Conservation (phyloP, 306 rosid genomes). For the Rosa multiflora region DNA sequence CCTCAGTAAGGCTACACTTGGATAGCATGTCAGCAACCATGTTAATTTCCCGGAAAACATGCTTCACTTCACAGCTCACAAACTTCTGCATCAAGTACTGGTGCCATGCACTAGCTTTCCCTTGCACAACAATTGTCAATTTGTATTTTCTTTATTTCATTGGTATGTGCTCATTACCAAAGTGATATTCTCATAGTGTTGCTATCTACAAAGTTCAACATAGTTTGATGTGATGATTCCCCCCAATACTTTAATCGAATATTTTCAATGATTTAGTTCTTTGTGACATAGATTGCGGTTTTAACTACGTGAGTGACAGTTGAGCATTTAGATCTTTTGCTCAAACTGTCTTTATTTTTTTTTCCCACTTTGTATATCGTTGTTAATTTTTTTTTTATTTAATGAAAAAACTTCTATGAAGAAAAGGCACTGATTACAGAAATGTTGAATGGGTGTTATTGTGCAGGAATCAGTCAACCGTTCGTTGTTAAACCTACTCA, state of each 20-base stretch:
- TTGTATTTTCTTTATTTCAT: not conserved
- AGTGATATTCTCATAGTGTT: not conserved
- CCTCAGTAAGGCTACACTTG: no score
- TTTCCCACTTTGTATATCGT: not conserved
- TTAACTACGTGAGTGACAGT: not conserved
- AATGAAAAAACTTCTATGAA: not conserved
- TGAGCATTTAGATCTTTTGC: not conserved
- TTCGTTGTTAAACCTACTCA: slow-evolving; percentile 71
- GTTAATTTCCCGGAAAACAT: no score
- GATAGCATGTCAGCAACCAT: no score
- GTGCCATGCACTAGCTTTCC: not conserved
- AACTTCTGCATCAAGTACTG: no score
- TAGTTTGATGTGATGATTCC: not conserved
- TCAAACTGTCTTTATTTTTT: not conserved
- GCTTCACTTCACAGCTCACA: no score
- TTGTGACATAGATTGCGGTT: not conserved
- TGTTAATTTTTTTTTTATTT: not conserved
- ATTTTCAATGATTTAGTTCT: not conserved
- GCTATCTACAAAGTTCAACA: not conserved
- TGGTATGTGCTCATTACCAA: not conserved
- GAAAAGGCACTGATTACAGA: no score
- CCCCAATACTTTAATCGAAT: not conserved
- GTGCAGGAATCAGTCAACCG: slow-evolving; percentile 78
- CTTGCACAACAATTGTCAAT: not conserved
- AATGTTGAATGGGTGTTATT: slow-evolving; percentile 9